Conservation (phyloP, 2,329 filamentous ascomycete species). For the Verruconis gallopava region DNA sequence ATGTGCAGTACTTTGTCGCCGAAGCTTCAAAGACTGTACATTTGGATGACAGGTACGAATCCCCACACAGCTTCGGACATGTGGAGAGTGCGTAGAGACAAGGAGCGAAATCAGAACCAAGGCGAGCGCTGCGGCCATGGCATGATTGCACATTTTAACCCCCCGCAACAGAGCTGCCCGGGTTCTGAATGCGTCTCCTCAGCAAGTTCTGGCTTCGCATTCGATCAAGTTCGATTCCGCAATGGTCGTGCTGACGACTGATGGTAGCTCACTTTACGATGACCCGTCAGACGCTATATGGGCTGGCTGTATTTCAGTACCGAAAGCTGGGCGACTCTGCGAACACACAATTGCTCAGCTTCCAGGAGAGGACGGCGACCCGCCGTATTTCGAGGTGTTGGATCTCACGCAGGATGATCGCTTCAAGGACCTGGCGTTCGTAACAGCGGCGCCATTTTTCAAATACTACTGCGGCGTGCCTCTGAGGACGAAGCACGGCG, state of each 20-base stretch:
- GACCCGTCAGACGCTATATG: conserved; percentile 11
- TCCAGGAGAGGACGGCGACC: conserved; percentile 16
- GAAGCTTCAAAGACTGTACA: conserved; percentile 33
- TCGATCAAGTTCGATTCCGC: too few species aligned
- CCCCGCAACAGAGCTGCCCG: too few species aligned
- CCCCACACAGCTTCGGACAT: too few species aligned
- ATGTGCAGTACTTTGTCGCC: conserved; percentile 37
- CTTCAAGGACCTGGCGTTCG: conserved; percentile 19
- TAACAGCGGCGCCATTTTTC: conserved; percentile 19
- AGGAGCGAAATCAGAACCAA: too few species aligned
- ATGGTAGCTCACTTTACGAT: conserved; percentile 18
- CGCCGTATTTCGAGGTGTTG: conserved; percentile 26
- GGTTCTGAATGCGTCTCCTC: too few species aligned
- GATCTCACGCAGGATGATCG: conserved; percentile 20
- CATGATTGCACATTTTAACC: too few species aligned
- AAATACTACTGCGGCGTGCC: conserved; percentile 23
- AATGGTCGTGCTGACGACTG: not conserved
- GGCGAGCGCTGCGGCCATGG: too few species aligned
- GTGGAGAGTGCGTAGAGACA: too few species aligned
- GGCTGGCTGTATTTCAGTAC: conserved; percentile 18
- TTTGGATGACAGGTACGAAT: conserved; percentile 20
- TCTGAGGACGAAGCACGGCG: conserved; percentile 19
- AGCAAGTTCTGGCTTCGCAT: too few species aligned
- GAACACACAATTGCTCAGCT: conserved; percentile 19
- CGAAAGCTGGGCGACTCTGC: conserved; percentile 23